Base-by-base conservation (phyloP, 1,284 basidiomycete genomes). In the Pterula multifida region DNA sequence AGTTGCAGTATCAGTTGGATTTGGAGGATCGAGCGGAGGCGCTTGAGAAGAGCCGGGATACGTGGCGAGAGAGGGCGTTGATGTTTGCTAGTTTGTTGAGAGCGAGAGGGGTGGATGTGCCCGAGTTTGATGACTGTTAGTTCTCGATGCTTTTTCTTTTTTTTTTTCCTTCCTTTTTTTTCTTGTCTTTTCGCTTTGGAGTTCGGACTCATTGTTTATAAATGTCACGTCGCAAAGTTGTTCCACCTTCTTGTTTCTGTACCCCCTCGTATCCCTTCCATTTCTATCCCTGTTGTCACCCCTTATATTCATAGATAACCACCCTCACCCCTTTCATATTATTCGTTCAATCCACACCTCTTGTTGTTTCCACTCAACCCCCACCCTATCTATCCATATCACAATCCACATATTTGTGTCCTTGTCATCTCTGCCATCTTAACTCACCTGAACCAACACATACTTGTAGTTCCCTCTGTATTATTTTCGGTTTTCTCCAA, bases 1-100 rank as follows among this genome's bases (percentile, higher is more conserved):
- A 47, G 45, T 23, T 47, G 45, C 23, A 47, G 45, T 23, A 47
- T 19, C 45, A 47, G 23, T 4, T 25, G 13, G 22, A 47, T 23
- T 23, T 47, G 4, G 45, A 47, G 45, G 26, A 24, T 25, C 9
- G 26, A 23, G 23, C 26, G 13, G 45, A 47, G 23, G 4, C 6
- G 9, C 19, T 47, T 11, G 22, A 26, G 22, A 24, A 28, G 23
- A 23, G 22, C 15, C 19, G 45, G 9, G 45, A 47, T 28, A 9
- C 6, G 23, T 47, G 45, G 45, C 23, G 22, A 23, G 45, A 25
- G 12, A 24, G 45, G 45, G 23, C 45, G 23, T 6, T 24, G 22
- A 47, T 28, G 22, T 19, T 47, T 6, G 4, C 23, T 12, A 23
- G 45, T 4, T 11, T 47, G 23, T 19, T 47, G 22, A 4, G 23